Evolutionary conservation across 1,284 basidiomycete genomes (phyloP).

Genomic region (Apiotrichum gracile): DNA sequence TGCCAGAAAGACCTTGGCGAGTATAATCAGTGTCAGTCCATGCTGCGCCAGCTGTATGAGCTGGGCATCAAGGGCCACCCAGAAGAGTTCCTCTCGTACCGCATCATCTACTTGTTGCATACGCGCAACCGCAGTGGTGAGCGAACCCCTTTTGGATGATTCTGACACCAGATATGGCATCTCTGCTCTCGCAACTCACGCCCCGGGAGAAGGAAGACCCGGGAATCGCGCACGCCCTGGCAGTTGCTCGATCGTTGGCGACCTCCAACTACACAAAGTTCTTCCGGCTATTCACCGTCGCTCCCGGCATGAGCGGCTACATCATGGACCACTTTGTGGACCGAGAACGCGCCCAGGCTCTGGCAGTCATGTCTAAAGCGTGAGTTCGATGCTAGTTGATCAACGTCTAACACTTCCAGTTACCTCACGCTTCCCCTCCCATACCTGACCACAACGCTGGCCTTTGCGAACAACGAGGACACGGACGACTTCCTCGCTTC

Average conservation of each 20-base stretch:
- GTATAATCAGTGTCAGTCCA: constrained; percentile 96
- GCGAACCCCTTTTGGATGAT: constrained; percentile 27
- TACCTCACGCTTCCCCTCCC: constrained; percentile 70
- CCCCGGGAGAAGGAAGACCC: constrained; percentile 72
- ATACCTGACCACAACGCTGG: constrained; percentile 75
- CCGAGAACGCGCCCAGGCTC: constrained; percentile 78
- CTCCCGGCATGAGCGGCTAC: constrained; percentile 96
- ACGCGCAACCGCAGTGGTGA: constrained; percentile 88
- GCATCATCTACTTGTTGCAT: constrained; percentile 91
- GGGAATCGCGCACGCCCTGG: constrained; percentile 81
- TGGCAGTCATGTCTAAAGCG: constrained; percentile 89
- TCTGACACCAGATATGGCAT: constrained; percentile 70
- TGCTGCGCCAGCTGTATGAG: constrained; percentile 84
- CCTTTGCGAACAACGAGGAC: constrained; percentile 65
- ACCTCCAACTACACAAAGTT: constrained; percentile 92
- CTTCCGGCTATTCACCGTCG: constrained; percentile 75
- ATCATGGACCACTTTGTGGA: constrained; percentile 99
- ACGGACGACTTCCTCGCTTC: constrained; percentile 65
- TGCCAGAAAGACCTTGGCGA: constrained; percentile 89
- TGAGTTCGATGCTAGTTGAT: constrained; percentile 49
- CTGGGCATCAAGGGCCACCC: constrained; percentile 82
- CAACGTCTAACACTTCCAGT: constrained; percentile 51
- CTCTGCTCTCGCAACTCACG: constrained; percentile 92
- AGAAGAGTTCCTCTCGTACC: constrained; percentile 95
- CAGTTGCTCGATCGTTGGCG: constrained; percentile 78